Percentiles rank a stretch among this genome's conserved stretches.
Conservation (phyloP, 257 asterid species). For the Rubia yunnanensis region DNA sequence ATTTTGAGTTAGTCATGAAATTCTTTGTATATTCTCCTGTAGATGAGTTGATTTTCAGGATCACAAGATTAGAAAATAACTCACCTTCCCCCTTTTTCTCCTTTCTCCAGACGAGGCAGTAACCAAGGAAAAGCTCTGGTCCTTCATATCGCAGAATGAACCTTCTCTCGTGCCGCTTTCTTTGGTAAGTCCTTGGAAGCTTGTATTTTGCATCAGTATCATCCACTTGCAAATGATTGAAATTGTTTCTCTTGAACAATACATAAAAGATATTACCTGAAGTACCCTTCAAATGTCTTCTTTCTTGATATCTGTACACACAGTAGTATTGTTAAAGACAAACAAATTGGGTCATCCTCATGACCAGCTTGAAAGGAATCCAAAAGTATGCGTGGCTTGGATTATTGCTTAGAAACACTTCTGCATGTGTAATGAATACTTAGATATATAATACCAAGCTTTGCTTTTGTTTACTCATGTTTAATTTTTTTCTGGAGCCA, state of each 20-base stretch:
- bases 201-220: slow-evolving; percentile 4
- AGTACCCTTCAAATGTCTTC: not conserved
- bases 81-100: slow-evolving; percentile 21
- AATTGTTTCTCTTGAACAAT: not conserved
- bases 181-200: slow-evolving; percentile 43
- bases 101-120: slow-evolving; percentile 62
- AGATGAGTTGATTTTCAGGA: not conserved
- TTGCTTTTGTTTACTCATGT: not conserved
- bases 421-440: not conserved
- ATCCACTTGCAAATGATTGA: not conserved
- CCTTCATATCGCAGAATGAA: slow-evolving; percentile 81
- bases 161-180: slow-evolving; percentile 78
- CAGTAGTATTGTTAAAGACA: not conserved
- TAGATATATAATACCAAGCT: not conserved
- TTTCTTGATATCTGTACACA: not conserved
- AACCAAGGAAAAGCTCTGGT: slow-evolving; percentile 90
- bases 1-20: not conserved
- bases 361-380: not conserved
- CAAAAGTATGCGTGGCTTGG: not conserved
- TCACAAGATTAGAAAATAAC: not conserved
- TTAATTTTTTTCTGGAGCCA: not conserved
- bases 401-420: not conserved
- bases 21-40: not conserved
- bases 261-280: not conserved
- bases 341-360: not conserved